Evolutionary conservation across 768 basidiomycete species (phyloP).

Genomic region (Tubosaeta brunneosetosa): DNA sequence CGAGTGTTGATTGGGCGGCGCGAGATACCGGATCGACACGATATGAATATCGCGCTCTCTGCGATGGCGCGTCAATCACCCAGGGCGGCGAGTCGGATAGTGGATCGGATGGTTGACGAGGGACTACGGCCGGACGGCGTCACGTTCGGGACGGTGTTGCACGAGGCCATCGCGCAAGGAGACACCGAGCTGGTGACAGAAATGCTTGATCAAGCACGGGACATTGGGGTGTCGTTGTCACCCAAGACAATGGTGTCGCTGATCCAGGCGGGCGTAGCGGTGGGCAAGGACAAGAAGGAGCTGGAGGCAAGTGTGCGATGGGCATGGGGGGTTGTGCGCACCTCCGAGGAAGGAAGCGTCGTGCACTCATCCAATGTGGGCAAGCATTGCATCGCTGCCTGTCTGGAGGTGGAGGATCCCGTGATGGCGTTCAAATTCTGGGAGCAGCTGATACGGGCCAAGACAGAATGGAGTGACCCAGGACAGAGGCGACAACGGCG

Average conservation of each 20-base stretch:
- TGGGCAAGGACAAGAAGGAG: conserved; percentile 23
- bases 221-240: conserved; percentile 36
- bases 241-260: conserved; percentile 48
- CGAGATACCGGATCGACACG: conserved; percentile 57
- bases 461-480: conserved; percentile 44
- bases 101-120: conserved; percentile 46
- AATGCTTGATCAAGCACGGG: conserved; percentile 39
- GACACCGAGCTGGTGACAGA: conserved; percentile 41
- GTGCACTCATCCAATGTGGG: conserved; percentile 46
- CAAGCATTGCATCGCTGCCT: conserved; percentile 45
- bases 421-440: conserved; percentile 59
- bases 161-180: conserved; percentile 46
- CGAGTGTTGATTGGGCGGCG: conserved; percentile 41
- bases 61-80: conserved; percentile 50
- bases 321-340: conserved; percentile 41
- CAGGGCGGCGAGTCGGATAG: conserved; percentile 39
- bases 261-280: conserved; percentile 38
- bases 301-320: conserved; percentile 35
- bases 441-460: conserved; percentile 41
- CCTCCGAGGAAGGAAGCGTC: conserved; percentile 32
- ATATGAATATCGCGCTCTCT: conserved; percentile 60
- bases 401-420: conserved; percentile 47
- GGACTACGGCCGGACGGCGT: conserved; percentile 51
- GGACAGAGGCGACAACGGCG: conserved; percentile 43
- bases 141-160: conserved; percentile 59